Percentiles rank a stretch among this genome's conserved stretches.
Conservation (phyloP, 1,139 yeast genomes). For the Yamadazyma conglobata region DNA sequence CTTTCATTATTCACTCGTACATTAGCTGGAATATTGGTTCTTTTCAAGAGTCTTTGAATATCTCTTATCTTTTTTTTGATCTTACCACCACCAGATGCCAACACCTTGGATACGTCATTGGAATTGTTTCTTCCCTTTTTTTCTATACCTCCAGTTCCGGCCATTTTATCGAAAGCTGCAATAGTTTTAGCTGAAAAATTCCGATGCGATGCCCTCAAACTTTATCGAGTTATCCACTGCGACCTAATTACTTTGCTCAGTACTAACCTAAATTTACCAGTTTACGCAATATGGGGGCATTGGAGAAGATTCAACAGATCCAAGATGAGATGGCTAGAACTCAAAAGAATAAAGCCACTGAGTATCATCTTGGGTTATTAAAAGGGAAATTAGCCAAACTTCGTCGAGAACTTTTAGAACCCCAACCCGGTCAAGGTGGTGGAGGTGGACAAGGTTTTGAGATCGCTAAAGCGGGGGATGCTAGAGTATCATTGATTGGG, state of each 20-base stretch:
- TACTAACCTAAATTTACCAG: no score
- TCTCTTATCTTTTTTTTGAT: slow-evolving; percentile 87
- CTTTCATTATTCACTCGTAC: slow-evolving; percentile 81
- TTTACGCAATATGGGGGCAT: slow-evolving; percentile 29
- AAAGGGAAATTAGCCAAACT: slow-evolving; percentile 95
- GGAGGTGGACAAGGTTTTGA: slow-evolving; percentile 90
- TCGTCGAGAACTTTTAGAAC: slow-evolving; percentile 87
- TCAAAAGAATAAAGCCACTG: slow-evolving; percentile 97
- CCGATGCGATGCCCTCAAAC: slow-evolving; percentile 10
- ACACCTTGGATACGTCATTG: slow-evolving; percentile 26
- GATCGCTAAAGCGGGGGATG: slow-evolving; percentile 94
- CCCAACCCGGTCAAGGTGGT: slow-evolving; percentile 69
- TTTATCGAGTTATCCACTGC: no score
- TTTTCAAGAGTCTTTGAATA: slow-evolving; percentile 64
- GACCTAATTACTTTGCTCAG: no score
- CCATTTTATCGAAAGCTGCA: neutral
- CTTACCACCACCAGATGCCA: slow-evolving; percentile 46
- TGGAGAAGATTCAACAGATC: slow-evolving; percentile 82
- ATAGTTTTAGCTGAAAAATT: slow-evolving; percentile 1
- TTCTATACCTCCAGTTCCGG: slow-evolving; percentile 2
- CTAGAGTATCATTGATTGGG: slow-evolving; percentile 91
- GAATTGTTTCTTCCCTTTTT: slow-evolving; percentile 3
- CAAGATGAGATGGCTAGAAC: slow-evolving; percentile 93
- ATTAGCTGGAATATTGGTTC: slow-evolving; percentile 67
- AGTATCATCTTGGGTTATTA: slow-evolving; percentile 88